These are phyloP conservation scores for Trichomonas gallinae DNA, from an alignment of 208 protist species.

Conservation along the genomic window DNA sequence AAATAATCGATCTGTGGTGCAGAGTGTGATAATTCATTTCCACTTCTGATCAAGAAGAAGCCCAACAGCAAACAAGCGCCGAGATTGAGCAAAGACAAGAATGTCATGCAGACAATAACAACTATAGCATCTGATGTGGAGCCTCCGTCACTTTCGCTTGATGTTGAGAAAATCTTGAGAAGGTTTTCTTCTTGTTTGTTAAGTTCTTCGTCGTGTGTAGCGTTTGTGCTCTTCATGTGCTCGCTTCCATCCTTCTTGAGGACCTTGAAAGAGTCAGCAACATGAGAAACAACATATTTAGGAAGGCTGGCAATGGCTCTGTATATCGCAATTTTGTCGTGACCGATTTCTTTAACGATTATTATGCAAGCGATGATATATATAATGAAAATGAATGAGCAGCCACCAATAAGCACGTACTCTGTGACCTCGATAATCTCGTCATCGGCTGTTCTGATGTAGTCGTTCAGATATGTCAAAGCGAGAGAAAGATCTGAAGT, in stretches of 20 bases:
- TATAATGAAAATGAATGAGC: neutral
- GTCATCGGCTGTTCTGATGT: neutral
- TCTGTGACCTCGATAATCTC: neutral
- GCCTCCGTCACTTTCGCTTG: too few species aligned
- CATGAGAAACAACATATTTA: neutral
- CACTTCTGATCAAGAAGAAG: too few species aligned
- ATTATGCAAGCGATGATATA: neutral
- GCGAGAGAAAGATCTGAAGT: neutral
- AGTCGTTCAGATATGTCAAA: neutral
- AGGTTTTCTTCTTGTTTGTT: slow-evolving; percentile 9
- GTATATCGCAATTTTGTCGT: neutral
- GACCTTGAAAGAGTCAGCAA: neutral
- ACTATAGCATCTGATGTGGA: neutral
- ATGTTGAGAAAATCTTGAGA: neutral
- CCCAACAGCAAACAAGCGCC: neutral
- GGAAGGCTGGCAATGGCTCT: neutral
- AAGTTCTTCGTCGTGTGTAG: neutral
- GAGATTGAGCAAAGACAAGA: neutral
- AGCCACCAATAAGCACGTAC: neutral
- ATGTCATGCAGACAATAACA: neutral
- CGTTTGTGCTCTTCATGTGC: neutral
- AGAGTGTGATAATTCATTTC: neutral
- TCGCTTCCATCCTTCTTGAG: neutral
- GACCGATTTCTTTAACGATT: neutral
- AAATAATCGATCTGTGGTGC: neutral